phyloP scores from a whole-genome alignment of 352 stramenopile genomes.

The Globisporangium cylindrosporum region DNA sequence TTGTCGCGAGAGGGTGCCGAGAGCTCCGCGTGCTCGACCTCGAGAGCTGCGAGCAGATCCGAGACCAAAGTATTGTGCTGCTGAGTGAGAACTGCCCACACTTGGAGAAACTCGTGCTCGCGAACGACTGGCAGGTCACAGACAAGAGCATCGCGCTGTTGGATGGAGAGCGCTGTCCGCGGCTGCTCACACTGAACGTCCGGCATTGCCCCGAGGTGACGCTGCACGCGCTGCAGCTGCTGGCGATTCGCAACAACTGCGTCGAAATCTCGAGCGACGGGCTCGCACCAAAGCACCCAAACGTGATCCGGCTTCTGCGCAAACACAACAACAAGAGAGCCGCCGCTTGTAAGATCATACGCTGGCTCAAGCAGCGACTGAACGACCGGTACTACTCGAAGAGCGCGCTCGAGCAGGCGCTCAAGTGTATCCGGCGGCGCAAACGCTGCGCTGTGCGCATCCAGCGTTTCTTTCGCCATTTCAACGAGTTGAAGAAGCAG shows the following conservation, averaged over 20 bases:
- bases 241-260: constrained; percentile 40
- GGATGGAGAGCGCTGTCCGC: constrained; percentile 19
- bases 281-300: constrained; percentile 47
- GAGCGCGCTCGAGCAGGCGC: constrained; percentile 39
- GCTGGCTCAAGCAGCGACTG: constrained; percentile 38
- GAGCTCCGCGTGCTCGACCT: constrained; percentile 51
- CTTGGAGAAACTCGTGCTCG: constrained; percentile 55
- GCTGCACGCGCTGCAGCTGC: constrained; percentile 27
- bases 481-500: constrained; percentile 23
- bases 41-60: constrained; percentile 74
- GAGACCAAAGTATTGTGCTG: constrained; percentile 34
- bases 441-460: constrained; percentile 40
- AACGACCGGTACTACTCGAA: constrained; percentile 33
- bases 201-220: constrained; percentile 69
- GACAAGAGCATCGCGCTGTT: constrained; percentile 38
- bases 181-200: constrained; percentile 43
- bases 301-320: constrained; percentile 43
- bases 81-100: constrained; percentile 31
- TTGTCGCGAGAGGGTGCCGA: constrained; percentile 30
- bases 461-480: constrained; percentile 52
- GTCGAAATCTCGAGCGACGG: constrained; percentile 35
- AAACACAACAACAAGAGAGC: constrained; percentile 25
- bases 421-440: constrained; percentile 41
- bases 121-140: constrained; percentile 74
- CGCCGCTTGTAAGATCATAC: constrained; percentile 38